Base-by-base conservation (phyloP, 2,329 filamentous ascomycete species). In the Alternaria longipes region DNA sequence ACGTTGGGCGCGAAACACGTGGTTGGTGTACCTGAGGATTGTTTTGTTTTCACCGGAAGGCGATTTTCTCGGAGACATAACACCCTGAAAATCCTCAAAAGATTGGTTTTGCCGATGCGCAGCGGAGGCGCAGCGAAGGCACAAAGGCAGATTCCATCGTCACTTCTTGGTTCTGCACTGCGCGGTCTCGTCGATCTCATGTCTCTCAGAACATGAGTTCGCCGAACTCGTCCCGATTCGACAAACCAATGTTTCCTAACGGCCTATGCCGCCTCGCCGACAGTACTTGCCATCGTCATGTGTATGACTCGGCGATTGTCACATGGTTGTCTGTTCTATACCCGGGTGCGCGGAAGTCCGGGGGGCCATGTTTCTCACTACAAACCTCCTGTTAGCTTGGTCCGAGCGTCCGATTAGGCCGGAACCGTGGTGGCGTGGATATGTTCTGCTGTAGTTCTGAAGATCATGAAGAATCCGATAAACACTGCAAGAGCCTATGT, bases 171-270 rank as follows among this genome's bases (percentile, higher is more conserved):
- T 45, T 3, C 28, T 18, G 16, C 28, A 44, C 26, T 20, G 51
- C 40, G 40, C 51, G 40, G 28, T 54, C 20, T 26, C 7, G 51
- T 47, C 54, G 24, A 42, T 30, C 30, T 11, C 24, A 30, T 32
- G 24, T 24, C 24, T 42, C 20, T 42, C 20, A 24, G 18, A 30
- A 56, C 45, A 46, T 36, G 45, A 42, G 34, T 40, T 60, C 22
- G 57, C 57, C 57, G 57, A 60, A 46, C 40, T 56, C 12, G 9
- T 56, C 32, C 57, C 57, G 57, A 42, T 51, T 16, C 49, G 38
- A 24, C 24, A 40, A 14, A 16, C 40, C 53, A 51, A 46, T 38
- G 40, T 26, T 40, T 46, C n/a, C 26, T 11, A 32, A 51, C 53
- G 46, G 46, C 22, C 34, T 49, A 44, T 34, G 32, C 32, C 12